These are phyloP conservation scores for Claviceps pusilla DNA, from an alignment of 2,329 filamentous ascomycete genomes.

Conservation along the genomic window DNA sequence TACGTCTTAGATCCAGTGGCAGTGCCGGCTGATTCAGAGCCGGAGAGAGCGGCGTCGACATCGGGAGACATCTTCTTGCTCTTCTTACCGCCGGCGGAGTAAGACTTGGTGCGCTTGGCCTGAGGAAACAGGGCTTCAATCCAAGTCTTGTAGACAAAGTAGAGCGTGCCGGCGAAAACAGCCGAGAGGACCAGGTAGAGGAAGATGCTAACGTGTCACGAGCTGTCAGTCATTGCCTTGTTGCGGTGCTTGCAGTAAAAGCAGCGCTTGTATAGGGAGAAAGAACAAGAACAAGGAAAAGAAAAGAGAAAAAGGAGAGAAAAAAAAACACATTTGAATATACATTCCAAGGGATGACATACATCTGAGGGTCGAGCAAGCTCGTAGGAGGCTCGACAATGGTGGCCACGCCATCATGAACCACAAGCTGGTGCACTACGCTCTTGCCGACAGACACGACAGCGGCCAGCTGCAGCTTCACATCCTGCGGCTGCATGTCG, in stretches of 20 bases:
- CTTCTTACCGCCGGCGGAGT: constrained; percentile 30
- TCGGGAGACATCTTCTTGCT: constrained; percentile 52
- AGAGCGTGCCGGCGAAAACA: constrained; percentile 64
- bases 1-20: constrained; percentile 58
- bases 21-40: constrained; percentile 54
- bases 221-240: neutral
- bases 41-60: constrained; percentile 45
- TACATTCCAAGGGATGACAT: constrained; percentile 21
- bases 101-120: constrained; percentile 51
- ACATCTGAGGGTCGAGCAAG: constrained; percentile 95
- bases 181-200: constrained; percentile 81
- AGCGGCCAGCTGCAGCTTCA: constrained; percentile 62
- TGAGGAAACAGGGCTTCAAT: constrained; percentile 91
- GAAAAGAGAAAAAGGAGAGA: too few relatives aligned
- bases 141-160: constrained; percentile 98
- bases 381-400: constrained; percentile 83
- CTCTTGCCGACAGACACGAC: constrained; percentile 55
- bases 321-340: too few relatives aligned
- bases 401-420: constrained; percentile 68
- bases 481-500: constrained; percentile 85
- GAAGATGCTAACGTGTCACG: constrained; percentile 56
- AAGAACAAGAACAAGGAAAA: too few relatives aligned
- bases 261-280: too few relatives aligned
- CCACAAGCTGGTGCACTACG: constrained; percentile 58
- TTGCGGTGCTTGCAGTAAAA: neutral